phyloP scores from a whole-genome alignment of 805 yeast genomes.

The Yarrowia phangngaensis region DNA sequence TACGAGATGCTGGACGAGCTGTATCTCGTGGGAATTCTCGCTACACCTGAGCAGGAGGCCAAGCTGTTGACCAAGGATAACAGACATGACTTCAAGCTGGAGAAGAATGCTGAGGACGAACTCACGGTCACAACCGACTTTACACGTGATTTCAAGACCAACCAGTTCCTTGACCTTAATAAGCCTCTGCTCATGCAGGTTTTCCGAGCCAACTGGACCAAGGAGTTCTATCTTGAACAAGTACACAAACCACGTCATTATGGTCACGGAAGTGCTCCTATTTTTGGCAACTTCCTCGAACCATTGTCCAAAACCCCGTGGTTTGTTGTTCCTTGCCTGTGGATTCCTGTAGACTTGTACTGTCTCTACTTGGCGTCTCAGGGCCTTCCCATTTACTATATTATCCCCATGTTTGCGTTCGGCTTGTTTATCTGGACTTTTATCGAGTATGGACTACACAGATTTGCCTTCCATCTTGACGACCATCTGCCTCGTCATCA shows the following conservation, averaged over 20 bases:
- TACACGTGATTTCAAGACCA: conserved; percentile 62
- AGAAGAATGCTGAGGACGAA: conserved; percentile 64
- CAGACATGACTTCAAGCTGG: conserved; percentile 43
- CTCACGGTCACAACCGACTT: conserved; percentile 77
- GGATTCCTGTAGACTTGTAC: conserved; percentile 78
- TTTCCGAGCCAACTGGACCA: conserved; percentile 66
- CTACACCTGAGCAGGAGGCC: conserved; percentile 72
- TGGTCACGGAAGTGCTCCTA: conserved; percentile 93
- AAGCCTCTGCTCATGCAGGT: conserved; percentile 82
- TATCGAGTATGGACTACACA: conserved; percentile 80
- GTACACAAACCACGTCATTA: conserved; percentile 98
- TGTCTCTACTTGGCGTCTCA: conserved; percentile 58
- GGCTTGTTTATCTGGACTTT: conserved; percentile 95
- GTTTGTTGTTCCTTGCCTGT: conserved; percentile 83
- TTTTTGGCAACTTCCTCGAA: conserved; percentile 92
- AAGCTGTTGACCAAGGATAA: conserved; percentile 61
- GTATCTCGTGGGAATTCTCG: conserved; percentile 75
- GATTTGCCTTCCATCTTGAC: conserved; percentile 92
- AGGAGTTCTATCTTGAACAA: conserved; percentile 90
- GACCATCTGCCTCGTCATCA: conserved; percentile 77
- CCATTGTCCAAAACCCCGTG: conserved; percentile 89
- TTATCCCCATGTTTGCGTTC: conserved; percentile 58
- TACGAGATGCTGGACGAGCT: conserved; percentile 81
- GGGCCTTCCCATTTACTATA: conserved; percentile 45
- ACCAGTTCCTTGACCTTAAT: conserved; percentile 80